These are phyloP conservation scores for Trametes sanguinea DNA, from an alignment of 768 basidiomycete species.

Conservation along the genomic window DNA sequence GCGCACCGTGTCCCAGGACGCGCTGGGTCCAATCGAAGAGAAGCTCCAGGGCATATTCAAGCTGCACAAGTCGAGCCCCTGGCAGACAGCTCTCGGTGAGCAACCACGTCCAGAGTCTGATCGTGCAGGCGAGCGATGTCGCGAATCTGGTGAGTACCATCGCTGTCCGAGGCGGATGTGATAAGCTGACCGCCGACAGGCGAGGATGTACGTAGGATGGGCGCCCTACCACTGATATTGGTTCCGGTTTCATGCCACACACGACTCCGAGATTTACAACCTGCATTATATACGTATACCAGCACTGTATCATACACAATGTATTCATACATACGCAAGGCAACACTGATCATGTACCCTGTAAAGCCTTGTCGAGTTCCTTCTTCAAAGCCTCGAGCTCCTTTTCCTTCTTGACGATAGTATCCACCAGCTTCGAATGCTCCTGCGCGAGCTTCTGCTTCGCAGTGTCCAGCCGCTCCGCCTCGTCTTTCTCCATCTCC, in stretches of 20 bases:
- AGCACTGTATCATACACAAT: slow-evolving; percentile 15
- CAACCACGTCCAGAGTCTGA: slow-evolving; percentile 88
- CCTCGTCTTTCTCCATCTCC: slow-evolving; percentile 87
- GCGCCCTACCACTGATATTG: slow-evolving; percentile 66
- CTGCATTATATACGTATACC: neutral
- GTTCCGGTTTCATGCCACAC: neutral
- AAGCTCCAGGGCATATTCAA: slow-evolving; percentile 78
- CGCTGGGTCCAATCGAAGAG: slow-evolving; percentile 78
- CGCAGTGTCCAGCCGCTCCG: slow-evolving; percentile 76
- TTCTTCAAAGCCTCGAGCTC: slow-evolving; percentile 74
- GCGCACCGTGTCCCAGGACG: slow-evolving; percentile 66
- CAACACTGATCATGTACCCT: neutral
- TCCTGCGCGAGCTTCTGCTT: slow-evolving; percentile 69
- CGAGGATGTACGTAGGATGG: slow-evolving; percentile 92
- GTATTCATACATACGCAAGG: slow-evolving; percentile 7
- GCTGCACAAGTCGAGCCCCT: slow-evolving; percentile 46
- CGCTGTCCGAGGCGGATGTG: neutral
- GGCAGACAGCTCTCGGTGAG: slow-evolving; percentile 64
- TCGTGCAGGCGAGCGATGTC: slow-evolving; percentile 81
- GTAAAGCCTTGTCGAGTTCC: slow-evolving; percentile 36
- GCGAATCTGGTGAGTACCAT: slow-evolving; percentile 61
- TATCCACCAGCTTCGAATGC: slow-evolving; percentile 69
- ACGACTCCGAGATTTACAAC: neutral
- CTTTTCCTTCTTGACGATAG: slow-evolving; percentile 78
- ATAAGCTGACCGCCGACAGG: slow-evolving; percentile 42